Evolutionary conservation across 192 early-diverging fungal genomes (phyloP).

Genomic region (Piromyces finnis): DNA sequence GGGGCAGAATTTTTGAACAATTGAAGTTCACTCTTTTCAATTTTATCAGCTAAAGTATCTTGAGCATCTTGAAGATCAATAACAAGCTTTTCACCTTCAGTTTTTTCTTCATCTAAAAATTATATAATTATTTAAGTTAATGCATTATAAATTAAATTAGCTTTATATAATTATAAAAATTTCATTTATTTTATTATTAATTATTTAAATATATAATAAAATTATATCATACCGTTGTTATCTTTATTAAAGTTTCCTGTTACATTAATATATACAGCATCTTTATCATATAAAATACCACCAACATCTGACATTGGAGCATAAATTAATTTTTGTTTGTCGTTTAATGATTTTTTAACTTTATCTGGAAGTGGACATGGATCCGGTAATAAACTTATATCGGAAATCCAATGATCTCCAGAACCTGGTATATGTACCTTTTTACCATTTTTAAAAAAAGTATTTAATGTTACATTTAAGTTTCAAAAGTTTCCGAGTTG

Average conservation of each 20-base stretch:
- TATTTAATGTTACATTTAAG: too few species aligned
- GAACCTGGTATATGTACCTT: conserved; percentile 85
- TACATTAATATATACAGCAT: conserved; percentile 96
- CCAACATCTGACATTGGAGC: conserved; percentile 97
- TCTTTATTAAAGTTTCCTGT: conserved; percentile 52
- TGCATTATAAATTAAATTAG: too few species aligned
- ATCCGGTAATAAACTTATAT: conserved; percentile 64
- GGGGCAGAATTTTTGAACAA: conserved; percentile 49
- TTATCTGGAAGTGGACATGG: conserved; percentile 97
- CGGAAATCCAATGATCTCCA: conserved; percentile 65
- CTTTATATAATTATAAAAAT: too few species aligned
- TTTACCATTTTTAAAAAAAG: background rate
- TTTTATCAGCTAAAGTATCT: conserved; percentile 51
- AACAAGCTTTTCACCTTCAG: conserved; percentile 80
- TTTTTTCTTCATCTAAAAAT: conserved; percentile 25
- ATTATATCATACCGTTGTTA: background rate
- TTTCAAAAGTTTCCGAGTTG: too few species aligned
- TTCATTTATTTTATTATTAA: too few species aligned
- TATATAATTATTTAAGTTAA: too few species aligned
- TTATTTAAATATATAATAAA: background rate
- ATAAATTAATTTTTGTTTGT: conserved; percentile 90
- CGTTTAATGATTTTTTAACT: conserved; percentile 68
- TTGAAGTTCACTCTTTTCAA: conserved; percentile 42
- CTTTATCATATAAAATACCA: conserved; percentile 97
- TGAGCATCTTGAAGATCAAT: conserved; percentile 72